Evolutionary conservation across 768 basidiomycete species (phyloP).

Genomic region (Imleria badia): DNA sequence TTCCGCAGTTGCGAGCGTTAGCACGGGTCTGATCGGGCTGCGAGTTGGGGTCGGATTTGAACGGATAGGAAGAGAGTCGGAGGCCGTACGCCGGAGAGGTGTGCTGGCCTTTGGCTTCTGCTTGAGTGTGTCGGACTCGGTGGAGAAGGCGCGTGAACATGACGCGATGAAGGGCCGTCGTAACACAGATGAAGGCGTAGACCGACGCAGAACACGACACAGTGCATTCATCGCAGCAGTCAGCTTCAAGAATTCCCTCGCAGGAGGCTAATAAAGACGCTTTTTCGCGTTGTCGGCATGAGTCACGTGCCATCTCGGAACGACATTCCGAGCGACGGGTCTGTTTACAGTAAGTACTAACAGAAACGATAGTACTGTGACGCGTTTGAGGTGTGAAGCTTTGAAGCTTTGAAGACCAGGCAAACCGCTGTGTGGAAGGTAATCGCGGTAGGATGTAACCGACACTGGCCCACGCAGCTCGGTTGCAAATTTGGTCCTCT

Average conservation of each 20-base stretch:
- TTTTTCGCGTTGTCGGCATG: background rate
- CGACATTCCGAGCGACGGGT: too few relatives aligned
- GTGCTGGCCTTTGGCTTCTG: constrained; percentile 82
- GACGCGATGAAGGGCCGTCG: background rate
- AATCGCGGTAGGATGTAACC: too few relatives aligned
- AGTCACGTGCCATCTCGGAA: constrained; percentile 9
- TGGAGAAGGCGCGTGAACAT: constrained; percentile 15
- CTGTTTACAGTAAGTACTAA: too few relatives aligned
- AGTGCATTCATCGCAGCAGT: constrained; percentile 18
- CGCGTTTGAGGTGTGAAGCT: too few relatives aligned
- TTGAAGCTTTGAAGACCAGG: too few relatives aligned
- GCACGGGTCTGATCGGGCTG: constrained; percentile 70
- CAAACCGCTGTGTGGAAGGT: too few relatives aligned
- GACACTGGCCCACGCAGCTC: too few relatives aligned
- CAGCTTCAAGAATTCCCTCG: background rate
- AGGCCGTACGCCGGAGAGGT: constrained; percentile 76
- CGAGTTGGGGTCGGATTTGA: constrained; percentile 84
- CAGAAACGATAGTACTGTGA: too few relatives aligned
- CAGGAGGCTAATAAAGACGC: background rate
- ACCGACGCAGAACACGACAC: constrained; percentile 7
- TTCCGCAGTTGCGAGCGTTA: constrained; percentile 83
- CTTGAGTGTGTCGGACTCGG: constrained; percentile 35
- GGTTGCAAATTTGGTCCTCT: too few relatives aligned
- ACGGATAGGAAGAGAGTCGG: constrained; percentile 83
- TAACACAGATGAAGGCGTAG: background rate